Conservation (phyloP, 2,329 filamentous ascomycete genomes). For the Triangularia setosa region DNA sequence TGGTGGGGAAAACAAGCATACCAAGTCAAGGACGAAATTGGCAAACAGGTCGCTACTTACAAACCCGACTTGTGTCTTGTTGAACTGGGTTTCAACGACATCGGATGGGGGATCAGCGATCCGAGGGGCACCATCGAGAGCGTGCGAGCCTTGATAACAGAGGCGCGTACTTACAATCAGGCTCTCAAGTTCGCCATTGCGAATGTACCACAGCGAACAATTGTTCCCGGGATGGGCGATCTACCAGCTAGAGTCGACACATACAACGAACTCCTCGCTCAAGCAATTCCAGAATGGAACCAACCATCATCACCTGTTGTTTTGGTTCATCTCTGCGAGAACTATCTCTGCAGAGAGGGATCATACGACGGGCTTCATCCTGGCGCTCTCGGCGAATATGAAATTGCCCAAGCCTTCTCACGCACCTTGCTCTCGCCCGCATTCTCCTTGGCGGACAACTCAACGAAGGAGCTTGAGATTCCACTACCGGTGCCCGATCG, state of each 20-base stretch:
- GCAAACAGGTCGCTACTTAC: conserved; percentile 27
- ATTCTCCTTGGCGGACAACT: conserved; percentile 26
- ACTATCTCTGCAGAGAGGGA: conserved; percentile 31
- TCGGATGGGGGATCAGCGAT: conserved; percentile 29
- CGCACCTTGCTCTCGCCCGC: conserved; percentile 26
- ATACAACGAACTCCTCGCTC: conserved; percentile 29
- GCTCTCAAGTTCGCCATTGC: conserved; percentile 29
- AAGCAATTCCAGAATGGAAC: conserved; percentile 27
- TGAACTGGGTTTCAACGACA: conserved; percentile 34
- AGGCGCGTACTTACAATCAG: conserved; percentile 30
- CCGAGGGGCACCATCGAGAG: conserved; percentile 21
- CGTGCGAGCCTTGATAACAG: conserved; percentile 29
- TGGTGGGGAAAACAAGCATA: conserved; percentile 33
- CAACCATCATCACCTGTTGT: conserved; percentile 29
- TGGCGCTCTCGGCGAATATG: conserved; percentile 37
- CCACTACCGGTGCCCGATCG: conserved; percentile 24
- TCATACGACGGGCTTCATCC: conserved; percentile 43
- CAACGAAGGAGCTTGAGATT: conserved; percentile 19
- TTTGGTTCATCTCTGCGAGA: conserved; percentile 32
- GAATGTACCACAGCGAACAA: conserved; percentile 30
- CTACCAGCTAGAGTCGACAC: conserved; percentile 24
- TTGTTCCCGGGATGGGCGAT: conserved; percentile 25
- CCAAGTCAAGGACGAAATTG: conserved; percentile 30
- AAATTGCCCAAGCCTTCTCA: conserved; percentile 40
- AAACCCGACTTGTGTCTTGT: conserved; percentile 34